Percentiles rank a stretch among this genome's conserved stretches.
These are phyloP conservation scores for Alternaria sp. DNA, from an alignment of 2,329 filamentous ascomycete genomes.

Conservation along the genomic window DNA sequence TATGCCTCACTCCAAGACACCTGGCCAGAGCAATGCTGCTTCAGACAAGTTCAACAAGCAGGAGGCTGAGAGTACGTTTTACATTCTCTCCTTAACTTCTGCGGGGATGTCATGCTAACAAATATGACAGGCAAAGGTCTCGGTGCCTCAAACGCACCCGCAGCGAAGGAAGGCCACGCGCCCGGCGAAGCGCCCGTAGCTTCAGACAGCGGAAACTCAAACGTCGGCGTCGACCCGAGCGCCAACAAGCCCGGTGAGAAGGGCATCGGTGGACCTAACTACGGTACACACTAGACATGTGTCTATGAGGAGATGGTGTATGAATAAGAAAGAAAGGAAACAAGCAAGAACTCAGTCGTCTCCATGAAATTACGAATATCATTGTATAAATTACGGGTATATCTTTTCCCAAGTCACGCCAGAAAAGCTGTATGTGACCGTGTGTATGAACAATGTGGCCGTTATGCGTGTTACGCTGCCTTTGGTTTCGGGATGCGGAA, in stretches of 20 bases:
- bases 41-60: constrained; percentile 26
- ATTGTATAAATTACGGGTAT: background rate
- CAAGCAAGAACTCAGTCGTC: background rate
- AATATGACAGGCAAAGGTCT: constrained; percentile 19
- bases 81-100: background rate
- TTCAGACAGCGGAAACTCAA: constrained; percentile 23
- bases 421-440: background rate
- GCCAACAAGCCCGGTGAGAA: constrained; percentile 24
- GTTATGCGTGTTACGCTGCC: background rate
- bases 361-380: background rate
- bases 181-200: constrained; percentile 23
- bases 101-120: background rate
- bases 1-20: constrained; percentile 27
- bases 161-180: constrained; percentile 17
- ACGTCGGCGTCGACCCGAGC: constrained; percentile 23
- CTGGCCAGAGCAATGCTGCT: constrained; percentile 24
- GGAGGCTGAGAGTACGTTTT: constrained; percentile 18
- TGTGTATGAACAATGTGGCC: background rate
- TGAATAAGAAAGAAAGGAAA: background rate
- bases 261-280: constrained; percentile 24
- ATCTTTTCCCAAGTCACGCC: background rate
- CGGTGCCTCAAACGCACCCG: constrained; percentile 23
- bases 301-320: background rate
- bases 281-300: constrained; percentile 12
- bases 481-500: constrained; percentile 43